A percentile compares a stretch with the other conserved stretches of the same genome.
Evolutionary conservation across 805 yeast genomes (phyloP).

Genomic region (Pichia pseudocactophila): DNA sequence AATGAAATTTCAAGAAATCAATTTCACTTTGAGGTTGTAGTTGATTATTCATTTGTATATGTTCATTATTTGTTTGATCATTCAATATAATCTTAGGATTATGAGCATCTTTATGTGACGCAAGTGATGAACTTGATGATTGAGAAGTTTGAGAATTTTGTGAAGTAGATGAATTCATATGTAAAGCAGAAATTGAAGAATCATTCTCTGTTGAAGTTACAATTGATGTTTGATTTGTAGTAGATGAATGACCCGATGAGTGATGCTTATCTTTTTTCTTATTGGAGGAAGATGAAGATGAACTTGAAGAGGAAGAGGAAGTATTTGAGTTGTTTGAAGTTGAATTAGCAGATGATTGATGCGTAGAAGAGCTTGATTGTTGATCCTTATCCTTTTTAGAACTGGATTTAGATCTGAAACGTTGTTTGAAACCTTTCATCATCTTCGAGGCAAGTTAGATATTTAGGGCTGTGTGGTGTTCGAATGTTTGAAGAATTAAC

Average conservation of each 20-base stretch:
- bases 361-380: background rate
- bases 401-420: conserved; percentile 32
- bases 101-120: background rate
- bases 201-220: background rate
- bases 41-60: background rate
- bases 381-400: conserved; percentile 15
- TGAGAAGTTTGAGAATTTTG: background rate
- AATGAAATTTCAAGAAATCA: conserved; percentile 23
- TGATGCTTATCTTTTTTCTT: background rate
- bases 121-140: background rate
- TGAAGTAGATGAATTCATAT: background rate
- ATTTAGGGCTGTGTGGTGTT: too few relatives aligned
- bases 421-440: conserved; percentile 70
- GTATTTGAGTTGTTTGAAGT: background rate
- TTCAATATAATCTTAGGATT: background rate
- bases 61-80: background rate
- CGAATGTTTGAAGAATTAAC: too few relatives aligned
- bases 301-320: too few relatives aligned
- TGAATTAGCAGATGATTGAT: conserved; percentile 3
- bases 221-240: background rate
- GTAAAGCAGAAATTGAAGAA: background rate
- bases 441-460: conserved; percentile 29
- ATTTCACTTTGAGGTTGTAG: conserved; percentile 16
- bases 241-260: background rate
- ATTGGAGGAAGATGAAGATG: background rate